phyloP scores from a whole-genome alignment of 1,284 basidiomycete species.

The Leccinum ponderosum region DNA sequence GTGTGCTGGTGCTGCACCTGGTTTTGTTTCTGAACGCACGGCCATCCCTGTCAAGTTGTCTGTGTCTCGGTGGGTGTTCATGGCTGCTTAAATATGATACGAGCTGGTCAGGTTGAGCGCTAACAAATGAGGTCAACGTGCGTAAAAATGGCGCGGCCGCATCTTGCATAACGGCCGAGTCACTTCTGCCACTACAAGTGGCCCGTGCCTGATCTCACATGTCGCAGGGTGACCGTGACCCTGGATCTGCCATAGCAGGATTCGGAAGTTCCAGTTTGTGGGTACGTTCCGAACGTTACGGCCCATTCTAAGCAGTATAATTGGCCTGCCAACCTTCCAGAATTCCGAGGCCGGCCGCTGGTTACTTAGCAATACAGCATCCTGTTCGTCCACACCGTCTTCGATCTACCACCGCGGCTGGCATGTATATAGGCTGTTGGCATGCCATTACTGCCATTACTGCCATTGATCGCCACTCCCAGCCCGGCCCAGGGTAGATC shows the following conservation, averaged over 20 bases:
- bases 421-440: neutral
- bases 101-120: neutral
- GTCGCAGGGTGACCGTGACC: neutral
- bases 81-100: conserved; percentile 15
- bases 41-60: conserved; percentile 11
- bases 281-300: neutral
- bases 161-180: conserved; percentile 1
- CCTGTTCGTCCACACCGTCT: neutral
- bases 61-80: neutral
- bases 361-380: neutral
- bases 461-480: neutral
- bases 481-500: neutral
- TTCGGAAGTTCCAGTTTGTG: neutral
- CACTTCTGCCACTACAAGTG: neutral
- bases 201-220: conserved; percentile 11
- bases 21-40: conserved; percentile 3
- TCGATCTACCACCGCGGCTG: neutral
- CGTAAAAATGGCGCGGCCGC: conserved; percentile 9
- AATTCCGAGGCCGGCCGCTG: neutral
- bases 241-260: neutral
- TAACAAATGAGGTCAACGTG: conserved; percentile 20
- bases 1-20: conserved; percentile 10
- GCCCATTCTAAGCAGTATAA: neutral
- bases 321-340: neutral
- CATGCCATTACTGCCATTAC: neutral